Conservation (phyloP, 129 eudicot genomes). For the Arctium lappa region DNA sequence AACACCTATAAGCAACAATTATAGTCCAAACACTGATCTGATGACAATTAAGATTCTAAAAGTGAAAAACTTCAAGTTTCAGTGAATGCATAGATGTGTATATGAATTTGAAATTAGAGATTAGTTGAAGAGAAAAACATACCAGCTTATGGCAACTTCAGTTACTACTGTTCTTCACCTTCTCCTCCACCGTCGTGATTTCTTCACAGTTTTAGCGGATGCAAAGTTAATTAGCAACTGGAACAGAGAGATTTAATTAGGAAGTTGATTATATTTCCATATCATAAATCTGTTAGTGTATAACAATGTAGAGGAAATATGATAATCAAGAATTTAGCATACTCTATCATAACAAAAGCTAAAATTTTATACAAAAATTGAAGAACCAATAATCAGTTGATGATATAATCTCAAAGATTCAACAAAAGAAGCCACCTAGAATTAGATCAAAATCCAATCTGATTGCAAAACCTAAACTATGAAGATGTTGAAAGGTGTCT, state of each 20-base stretch:
- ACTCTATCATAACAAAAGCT: too few species aligned
- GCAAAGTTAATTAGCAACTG: neutral
- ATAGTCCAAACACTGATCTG: slow-evolving; percentile 14
- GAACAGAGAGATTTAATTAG: too few species aligned
- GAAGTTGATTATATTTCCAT: too few species aligned
- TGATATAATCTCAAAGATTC: too few species aligned
- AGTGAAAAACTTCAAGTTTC: neutral
- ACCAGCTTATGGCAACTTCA: slow-evolving; percentile 9
- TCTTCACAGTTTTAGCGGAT: neutral
- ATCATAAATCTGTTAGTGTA: too few species aligned
- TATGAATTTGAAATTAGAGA: neutral
- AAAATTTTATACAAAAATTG: too few species aligned
- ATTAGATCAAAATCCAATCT: too few species aligned
- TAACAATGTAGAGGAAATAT: too few species aligned
- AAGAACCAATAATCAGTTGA: too few species aligned
- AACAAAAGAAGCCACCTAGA: too few species aligned
- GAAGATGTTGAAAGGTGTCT: slow-evolving; percentile 98
- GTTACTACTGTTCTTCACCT: neutral
- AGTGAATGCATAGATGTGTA: slow-evolving; percentile 8
- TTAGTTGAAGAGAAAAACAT: neutral
- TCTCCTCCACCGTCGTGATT: neutral
- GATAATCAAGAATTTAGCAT: too few species aligned
- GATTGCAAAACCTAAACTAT: slow-evolving; percentile 46
- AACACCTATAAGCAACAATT: neutral
- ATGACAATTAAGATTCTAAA: slow-evolving; percentile 15